phyloP scores from a whole-genome alignment of 139 green algal genomes.

The Zygnema cylindricum region DNA sequence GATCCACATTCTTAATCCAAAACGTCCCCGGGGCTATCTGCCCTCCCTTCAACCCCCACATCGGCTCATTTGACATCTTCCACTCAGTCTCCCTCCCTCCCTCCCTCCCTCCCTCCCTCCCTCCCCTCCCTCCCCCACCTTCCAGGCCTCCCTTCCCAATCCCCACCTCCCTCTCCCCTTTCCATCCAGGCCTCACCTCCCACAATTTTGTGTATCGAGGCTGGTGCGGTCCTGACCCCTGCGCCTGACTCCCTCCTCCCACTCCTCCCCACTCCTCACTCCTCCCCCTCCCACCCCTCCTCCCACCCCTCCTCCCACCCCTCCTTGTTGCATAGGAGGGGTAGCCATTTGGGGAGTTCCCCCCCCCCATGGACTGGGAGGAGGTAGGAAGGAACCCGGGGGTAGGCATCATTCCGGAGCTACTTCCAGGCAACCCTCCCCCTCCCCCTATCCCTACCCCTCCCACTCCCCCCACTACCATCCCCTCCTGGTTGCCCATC shows the following conservation, averaged over 20 bases:
- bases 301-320: neutral
- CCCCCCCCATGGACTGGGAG: neutral
- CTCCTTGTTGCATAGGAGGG: neutral
- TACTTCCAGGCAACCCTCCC: too few relatives aligned
- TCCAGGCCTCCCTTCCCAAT: too few relatives aligned
- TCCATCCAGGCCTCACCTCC: slow-evolving; percentile 34
- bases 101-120: too few relatives aligned
- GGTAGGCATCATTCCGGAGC: slow-evolving; percentile 22
- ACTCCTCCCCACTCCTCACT: neutral
- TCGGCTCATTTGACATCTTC: too few relatives aligned
- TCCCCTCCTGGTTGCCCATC: neutral
- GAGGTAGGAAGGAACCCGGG: neutral
- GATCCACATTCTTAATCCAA: too few relatives aligned
- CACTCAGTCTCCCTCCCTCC: too few relatives aligned
- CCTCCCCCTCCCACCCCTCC: neutral
- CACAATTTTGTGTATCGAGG: slow-evolving; percentile 28
- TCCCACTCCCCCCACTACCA: neutral
- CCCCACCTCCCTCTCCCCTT: too few relatives aligned
- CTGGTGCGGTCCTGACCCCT: neutral
- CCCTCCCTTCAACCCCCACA: too few relatives aligned
- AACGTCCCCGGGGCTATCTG: too few relatives aligned
- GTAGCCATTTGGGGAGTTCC: neutral
- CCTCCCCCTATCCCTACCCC: neutral
- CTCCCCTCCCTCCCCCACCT: too few relatives aligned
- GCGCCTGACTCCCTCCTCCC: neutral